Base-by-base conservation (phyloP, 106 monocot species). In the Agapanthus africanus region DNA sequence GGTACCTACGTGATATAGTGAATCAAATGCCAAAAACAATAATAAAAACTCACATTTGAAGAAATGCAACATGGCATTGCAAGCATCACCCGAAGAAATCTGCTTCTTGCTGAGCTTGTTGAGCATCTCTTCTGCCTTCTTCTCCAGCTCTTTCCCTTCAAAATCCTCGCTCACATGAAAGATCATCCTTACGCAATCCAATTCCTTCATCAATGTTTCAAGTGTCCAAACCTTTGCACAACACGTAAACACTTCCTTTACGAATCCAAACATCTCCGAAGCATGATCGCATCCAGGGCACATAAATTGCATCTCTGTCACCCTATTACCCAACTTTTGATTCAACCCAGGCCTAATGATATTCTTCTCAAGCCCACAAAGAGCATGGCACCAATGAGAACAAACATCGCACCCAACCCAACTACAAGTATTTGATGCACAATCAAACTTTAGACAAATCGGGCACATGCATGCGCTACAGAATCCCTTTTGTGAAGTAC, bases 391-490 rank as follows among this genome's bases (percentile, higher is more conserved):
- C 99, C 93, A 99, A 70, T 99, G 99, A 6, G 81, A 79, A 59
- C 93, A 99, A 40, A 88, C 83, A 65, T 95, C 94, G 62, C 94
- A 95, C 1, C 94, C 99, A 37, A 99, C 99, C 99, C 99, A 99
- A 59, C 81, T 85, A 59, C 99, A 99, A 9, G 93, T 99, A 54
- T 93, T 99, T 51, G 40, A 67, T 22, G 99, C 99, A 70, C 90
- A 93, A 57, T 99, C 93, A 67, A 99, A 99, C 28, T 80, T 90
- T 31, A 79, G 66, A 65, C 99, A 93, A 9, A 99, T 74, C 14
- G 90, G 87, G 44, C 99, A 99, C 90, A 83, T 99, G 71, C 99
- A 93, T 11, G 84, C 80, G 15, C 87, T 93, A 47, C 99, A 99
- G 56, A 99, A 99, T 0, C 93, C 99, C 50, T 93, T 93, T 34